Conservation (phyloP, 768 basidiomycete species). For the Zangia roseola region DNA sequence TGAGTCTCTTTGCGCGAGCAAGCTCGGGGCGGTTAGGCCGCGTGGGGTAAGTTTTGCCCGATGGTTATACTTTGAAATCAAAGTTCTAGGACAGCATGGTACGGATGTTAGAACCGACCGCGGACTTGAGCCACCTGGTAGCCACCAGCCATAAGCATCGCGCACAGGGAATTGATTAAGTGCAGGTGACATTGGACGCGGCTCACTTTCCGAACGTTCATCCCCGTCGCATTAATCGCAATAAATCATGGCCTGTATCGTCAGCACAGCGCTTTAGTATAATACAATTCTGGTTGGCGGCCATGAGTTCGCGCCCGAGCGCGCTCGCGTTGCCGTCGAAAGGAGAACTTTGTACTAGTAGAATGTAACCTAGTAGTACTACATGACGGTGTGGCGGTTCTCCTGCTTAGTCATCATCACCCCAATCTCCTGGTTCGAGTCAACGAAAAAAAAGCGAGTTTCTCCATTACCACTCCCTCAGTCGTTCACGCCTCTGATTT, state of each 20-base stretch:
- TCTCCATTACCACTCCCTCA: conserved; percentile 2
- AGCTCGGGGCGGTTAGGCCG: not conserved
- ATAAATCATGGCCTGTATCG: not conserved
- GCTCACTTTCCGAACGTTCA: not conserved
- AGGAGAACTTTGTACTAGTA: not conserved
- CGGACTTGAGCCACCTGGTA: not conserved
- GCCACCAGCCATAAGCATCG: not conserved
- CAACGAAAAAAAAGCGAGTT: conserved; percentile 5
- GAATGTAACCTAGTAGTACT: not conserved
- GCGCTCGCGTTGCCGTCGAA: not conserved
- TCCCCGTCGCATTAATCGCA: not conserved
- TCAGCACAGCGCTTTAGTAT: not conserved
- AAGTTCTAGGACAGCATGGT: conserved; percentile 1
- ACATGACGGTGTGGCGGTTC: not conserved
- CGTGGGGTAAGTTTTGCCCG: conserved; percentile 1
- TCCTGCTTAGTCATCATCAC: conserved; percentile 24
- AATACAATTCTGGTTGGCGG: not conserved
- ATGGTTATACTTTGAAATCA: not conserved
- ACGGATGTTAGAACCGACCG: not conserved
- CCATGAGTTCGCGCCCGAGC: too few relatives aligned
- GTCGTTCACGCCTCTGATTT: not conserved
- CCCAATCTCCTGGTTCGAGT: not conserved
- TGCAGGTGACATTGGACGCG: not conserved
- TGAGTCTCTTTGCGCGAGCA: not conserved
- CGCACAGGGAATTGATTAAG: not conserved